Conservation (phyloP, 2,329 filamentous ascomycete genomes). For the Plectosphaerella sp. region DNA sequence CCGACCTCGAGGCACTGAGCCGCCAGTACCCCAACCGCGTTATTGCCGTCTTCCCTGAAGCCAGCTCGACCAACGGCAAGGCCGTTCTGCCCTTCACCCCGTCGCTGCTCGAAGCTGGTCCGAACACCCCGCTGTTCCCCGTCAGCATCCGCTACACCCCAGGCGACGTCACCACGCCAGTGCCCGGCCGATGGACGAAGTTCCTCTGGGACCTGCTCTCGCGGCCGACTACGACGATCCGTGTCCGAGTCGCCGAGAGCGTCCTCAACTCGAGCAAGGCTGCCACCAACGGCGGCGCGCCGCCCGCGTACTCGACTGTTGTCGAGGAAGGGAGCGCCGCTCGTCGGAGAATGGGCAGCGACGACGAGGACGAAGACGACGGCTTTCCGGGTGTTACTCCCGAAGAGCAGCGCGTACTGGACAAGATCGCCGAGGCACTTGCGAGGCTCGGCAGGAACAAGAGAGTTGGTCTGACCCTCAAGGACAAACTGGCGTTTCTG, state of each 20-base stretch:
- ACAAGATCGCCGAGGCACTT: slow-evolving; percentile 77
- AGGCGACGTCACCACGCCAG: slow-evolving; percentile 82
- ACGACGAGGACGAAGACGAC: slow-evolving; percentile 20
- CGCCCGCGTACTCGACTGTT: slow-evolving; percentile 8
- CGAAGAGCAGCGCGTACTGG: slow-evolving; percentile 68
- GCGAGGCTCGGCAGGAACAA: slow-evolving; percentile 86
- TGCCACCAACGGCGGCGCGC: slow-evolving; percentile 24
- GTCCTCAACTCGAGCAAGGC: slow-evolving; percentile 49
- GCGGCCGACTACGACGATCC: slow-evolving; percentile 81
- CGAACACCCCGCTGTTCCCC: slow-evolving; percentile 76
- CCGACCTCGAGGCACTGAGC: slow-evolving; percentile 60
- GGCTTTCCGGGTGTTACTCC: slow-evolving; percentile 27
- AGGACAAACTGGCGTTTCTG: slow-evolving; percentile 80
- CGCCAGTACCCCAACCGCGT: slow-evolving; percentile 66
- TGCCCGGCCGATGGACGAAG: slow-evolving; percentile 66
- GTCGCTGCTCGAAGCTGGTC: slow-evolving; percentile 63
- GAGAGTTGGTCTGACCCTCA: slow-evolving; percentile 76
- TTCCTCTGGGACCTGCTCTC: slow-evolving; percentile 88
- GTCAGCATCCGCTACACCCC: slow-evolving; percentile 87
- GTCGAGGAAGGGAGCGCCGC: slow-evolving; percentile 19
- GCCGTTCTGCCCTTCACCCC: slow-evolving; percentile 83
- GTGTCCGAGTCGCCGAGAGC: slow-evolving; percentile 81
- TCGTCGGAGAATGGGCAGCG: slow-evolving; percentile 18
- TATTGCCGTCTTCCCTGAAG: slow-evolving; percentile 88
- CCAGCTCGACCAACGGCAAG: slow-evolving; percentile 88